These are phyloP conservation scores for Colletotrichum higginsianum DNA, from an alignment of 2,329 filamentous ascomycete species.

Conservation along the genomic window DNA sequence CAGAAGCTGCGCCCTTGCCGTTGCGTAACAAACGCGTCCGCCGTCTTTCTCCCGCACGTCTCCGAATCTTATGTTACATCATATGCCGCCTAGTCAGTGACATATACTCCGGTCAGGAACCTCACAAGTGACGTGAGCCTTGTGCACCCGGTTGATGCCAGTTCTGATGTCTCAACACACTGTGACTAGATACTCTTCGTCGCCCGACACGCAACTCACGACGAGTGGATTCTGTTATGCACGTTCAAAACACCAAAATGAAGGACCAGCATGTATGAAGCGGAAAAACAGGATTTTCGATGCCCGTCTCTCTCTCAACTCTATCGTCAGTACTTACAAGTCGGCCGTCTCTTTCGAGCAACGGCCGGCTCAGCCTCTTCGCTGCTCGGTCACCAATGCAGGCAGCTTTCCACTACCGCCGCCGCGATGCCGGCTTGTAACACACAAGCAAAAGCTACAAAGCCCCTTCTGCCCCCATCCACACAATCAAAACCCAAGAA, in stretches of 20 bases:
- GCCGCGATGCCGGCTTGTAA: constrained; percentile 24
- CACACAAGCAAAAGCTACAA: constrained; percentile 31
- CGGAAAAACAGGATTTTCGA: constrained; percentile 39
- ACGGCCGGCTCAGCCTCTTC: constrained; percentile 26
- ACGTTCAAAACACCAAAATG: not conserved
- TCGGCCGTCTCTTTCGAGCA: constrained; percentile 41
- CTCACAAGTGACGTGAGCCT: no score
- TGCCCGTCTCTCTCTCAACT: constrained; percentile 42
- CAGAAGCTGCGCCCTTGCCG: not conserved
- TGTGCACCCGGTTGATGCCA: no score
- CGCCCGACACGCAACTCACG: no score
- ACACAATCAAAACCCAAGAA: constrained; percentile 33
- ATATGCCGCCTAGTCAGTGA: no score
- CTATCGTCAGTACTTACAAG: constrained; percentile 39
- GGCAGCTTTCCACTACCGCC: constrained; percentile 28
- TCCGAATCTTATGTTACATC: no score
- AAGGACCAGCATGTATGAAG: constrained; percentile 2
- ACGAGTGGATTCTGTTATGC: no score
- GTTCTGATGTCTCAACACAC: no score
- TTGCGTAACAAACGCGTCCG: not conserved
- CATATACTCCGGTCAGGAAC: no score
- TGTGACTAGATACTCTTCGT: no score
- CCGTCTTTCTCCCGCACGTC: no score
- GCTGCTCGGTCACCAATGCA: constrained; percentile 16
- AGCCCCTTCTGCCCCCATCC: constrained; percentile 14